Conservation (phyloP, 257 asterid species). For the Ophiorrhiza pumila region DNA sequence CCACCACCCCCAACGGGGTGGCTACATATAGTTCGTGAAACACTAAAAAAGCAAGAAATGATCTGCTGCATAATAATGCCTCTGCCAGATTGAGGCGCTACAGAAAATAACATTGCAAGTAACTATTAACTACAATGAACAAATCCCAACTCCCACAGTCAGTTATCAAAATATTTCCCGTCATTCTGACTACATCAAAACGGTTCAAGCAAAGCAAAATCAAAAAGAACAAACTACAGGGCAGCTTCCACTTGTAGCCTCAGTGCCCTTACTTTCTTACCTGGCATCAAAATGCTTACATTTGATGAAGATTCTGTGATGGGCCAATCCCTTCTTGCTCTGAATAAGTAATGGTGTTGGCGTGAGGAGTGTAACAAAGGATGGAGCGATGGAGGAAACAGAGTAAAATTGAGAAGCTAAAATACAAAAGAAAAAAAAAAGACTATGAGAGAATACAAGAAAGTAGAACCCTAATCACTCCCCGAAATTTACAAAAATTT, state of each 20-base stretch:
- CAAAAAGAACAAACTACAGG: not conserved
- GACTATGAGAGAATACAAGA: not conserved
- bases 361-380: not conserved
- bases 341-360: not conserved
- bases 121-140: not conserved
- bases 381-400: too few species aligned
- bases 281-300: not conserved
- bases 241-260: too few species aligned
- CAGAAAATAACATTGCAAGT: not conserved
- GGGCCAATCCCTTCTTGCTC: not conserved
- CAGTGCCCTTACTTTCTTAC: not conserved
- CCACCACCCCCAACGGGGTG: slow-evolving; percentile 30
- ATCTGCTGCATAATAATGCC: slow-evolving; percentile 25
- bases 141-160: not conserved
- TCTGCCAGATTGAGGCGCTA: not conserved
- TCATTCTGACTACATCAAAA: slow-evolving; percentile 1
- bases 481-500: too few species aligned
- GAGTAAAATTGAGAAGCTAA: too few species aligned
- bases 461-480: not conserved
- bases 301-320: not conserved
- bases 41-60: slow-evolving; percentile 30
- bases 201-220: not conserved
- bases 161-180: not conserved
- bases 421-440: too few species aligned
- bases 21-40: slow-evolving; percentile 53